Evolutionary conservation across 2,329 filamentous ascomycete genomes (phyloP), one percentile per base, ranked within the genome.

Genomic region (Teratosphaeria nubilosa): DNA sequence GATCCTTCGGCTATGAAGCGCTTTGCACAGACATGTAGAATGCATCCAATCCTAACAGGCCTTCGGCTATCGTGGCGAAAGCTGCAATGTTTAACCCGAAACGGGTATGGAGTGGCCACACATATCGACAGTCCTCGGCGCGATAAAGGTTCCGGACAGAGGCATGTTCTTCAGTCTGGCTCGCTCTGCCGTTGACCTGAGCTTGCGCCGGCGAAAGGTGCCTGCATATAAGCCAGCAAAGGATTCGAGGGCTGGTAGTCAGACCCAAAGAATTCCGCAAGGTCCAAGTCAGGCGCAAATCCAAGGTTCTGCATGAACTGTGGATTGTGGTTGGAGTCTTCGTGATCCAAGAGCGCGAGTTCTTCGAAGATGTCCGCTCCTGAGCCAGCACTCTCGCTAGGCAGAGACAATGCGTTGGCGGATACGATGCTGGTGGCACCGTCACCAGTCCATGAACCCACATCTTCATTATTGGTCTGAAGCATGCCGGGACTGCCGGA

Each of bases 301-400:
- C 84, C 84, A 22, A 87, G 74, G 63, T 86, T 86, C 51, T 82
- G 78, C 83, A 86, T 85, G 64, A 86, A 86, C 61, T 85, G 81
- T 1, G 81, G 77, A 62, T 85, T 82, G 13, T 78, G 76, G 27
- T 82, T 80, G 51, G 81, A 71, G 56, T 82, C 77, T 24, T 76
- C 76, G 2, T 76, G 79, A 64, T 84, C 82, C 32, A 83, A 71
- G 9, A 80, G 80, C 2, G 80, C 80, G 41, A 84, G 69, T 62
- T 84, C 81, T 55, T 83, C 81, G 60, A 83, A 83, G 56, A 82
- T 51, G 9, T 53, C 50, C 3, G 50, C 41, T 22, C 53, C 53
- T 31, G 53, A n/a, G 16, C 37, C 53, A 27, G 24, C 32, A 41
- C 14, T 25, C 32, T 45, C 53, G 31, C 30, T 45, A 20, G 51